phyloP scores from a whole-genome alignment of 2,329 filamentous ascomycete species.

The Lasiodiplodia sp. region DNA sequence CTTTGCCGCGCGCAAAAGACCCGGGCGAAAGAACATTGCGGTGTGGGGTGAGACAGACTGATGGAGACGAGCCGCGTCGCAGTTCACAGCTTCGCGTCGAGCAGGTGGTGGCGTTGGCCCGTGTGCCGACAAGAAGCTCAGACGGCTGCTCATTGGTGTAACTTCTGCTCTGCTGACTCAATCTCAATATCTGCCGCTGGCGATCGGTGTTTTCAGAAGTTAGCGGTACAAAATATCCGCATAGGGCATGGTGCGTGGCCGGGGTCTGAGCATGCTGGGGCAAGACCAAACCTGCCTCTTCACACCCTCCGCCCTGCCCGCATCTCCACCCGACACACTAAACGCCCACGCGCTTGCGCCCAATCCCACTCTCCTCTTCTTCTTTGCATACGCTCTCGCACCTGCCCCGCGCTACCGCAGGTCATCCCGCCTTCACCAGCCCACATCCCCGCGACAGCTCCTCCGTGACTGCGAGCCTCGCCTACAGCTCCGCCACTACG shows the following conservation, averaged over 20 bases:
- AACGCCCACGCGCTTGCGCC: constrained; percentile 18
- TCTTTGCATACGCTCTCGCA: constrained; percentile 9
- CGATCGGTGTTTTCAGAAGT: no score
- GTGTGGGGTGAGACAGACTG: constrained; percentile 3
- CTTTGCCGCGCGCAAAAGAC: constrained; percentile 11
- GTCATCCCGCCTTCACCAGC: neutral
- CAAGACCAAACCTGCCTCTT: constrained; percentile 11
- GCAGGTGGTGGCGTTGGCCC: constrained; percentile 4
- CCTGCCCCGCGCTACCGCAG: constrained; percentile 23
- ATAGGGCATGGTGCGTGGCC: no score
- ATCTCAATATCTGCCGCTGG: no score
- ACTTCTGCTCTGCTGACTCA: no score
- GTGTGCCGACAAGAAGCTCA: neutral
- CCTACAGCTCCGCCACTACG: constrained; percentile 17
- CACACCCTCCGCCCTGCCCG: constrained; percentile 14
- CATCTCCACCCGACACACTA: neutral
- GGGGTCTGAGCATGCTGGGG: neutral
- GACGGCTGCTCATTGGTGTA: no score
- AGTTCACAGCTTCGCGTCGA: neutral
- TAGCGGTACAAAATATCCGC: no score
- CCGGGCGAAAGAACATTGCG: constrained; percentile 8
- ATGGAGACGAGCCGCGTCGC: neutral
- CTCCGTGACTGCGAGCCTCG: constrained; percentile 7
- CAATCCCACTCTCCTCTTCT: constrained; percentile 23
- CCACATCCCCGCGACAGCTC: constrained; percentile 14